Percentiles rank a stretch among this genome's conserved stretches.
Conservation (phyloP, 2,329 filamentous ascomycete species). For the Colletotrichum horii region DNA sequence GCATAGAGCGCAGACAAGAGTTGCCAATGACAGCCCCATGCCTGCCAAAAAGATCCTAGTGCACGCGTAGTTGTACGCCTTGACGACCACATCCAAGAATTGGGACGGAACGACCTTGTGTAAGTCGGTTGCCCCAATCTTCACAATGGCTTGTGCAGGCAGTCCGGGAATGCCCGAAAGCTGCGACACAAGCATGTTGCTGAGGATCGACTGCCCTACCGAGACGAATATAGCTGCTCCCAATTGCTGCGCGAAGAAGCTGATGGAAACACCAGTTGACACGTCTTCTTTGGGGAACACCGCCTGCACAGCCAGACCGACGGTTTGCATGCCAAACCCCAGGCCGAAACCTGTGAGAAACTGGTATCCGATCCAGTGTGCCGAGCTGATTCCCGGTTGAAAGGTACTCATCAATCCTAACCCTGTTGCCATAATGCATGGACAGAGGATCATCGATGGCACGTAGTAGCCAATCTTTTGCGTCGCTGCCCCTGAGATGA, state of each 20-base stretch:
- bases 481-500: slow-evolving; percentile 52
- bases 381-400: slow-evolving; percentile 45
- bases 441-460: slow-evolving; percentile 58
- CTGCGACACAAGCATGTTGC: slow-evolving; percentile 45
- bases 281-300: slow-evolving; percentile 57
- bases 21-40: slow-evolving; percentile 59
- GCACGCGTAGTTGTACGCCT: slow-evolving; percentile 70
- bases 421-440: slow-evolving; percentile 55
- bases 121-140: slow-evolving; percentile 65
- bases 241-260: slow-evolving; percentile 64
- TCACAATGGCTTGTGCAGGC: slow-evolving; percentile 46
- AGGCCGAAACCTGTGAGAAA: slow-evolving; percentile 64
- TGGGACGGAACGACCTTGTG: slow-evolving; percentile 53
- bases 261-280: slow-evolving; percentile 59
- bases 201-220: slow-evolving; percentile 60
- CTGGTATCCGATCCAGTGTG: slow-evolving; percentile 65
- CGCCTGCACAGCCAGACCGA: slow-evolving; percentile 61
- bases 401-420: slow-evolving; percentile 65
- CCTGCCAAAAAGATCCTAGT: slow-evolving; percentile 68
- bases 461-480: slow-evolving; percentile 65
- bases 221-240: slow-evolving; percentile 64
- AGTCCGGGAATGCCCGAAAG: slow-evolving; percentile 47
- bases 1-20: slow-evolving; percentile 60
- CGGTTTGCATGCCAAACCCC: slow-evolving; percentile 63
- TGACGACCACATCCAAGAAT: slow-evolving; percentile 57